Conservation (phyloP, 2,329 filamentous ascomycete genomes). For the Trichoderma koningii region DNA sequence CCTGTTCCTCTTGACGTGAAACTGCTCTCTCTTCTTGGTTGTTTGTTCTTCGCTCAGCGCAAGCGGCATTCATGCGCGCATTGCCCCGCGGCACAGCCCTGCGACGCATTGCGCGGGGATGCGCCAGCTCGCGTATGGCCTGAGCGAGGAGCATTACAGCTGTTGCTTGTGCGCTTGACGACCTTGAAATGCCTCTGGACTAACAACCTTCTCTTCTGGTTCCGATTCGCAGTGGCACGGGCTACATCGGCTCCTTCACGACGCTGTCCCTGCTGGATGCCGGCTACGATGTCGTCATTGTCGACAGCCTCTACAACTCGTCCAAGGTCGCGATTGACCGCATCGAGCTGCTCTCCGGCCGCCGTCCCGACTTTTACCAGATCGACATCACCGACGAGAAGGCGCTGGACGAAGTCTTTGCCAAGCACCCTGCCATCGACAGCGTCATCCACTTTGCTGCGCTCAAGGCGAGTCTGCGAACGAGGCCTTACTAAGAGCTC, state of each 20-base stretch:
- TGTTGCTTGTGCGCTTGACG: background rate
- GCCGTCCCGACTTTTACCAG: constrained; percentile 81
- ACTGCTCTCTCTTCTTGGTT: background rate
- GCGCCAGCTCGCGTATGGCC: constrained; percentile 1
- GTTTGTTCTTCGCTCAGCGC: background rate
- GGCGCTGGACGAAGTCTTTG: constrained; percentile 82
- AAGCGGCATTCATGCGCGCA: background rate
- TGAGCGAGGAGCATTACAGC: background rate
- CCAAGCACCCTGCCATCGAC: constrained; percentile 88
- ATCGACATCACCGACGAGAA: constrained; percentile 85
- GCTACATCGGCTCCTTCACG: constrained; percentile 99
- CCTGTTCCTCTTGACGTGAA: background rate
- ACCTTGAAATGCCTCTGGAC: constrained; percentile 2
- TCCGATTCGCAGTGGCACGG: constrained; percentile 71
- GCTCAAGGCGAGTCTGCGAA: constrained; percentile 68
- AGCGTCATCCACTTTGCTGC: constrained; percentile 99
- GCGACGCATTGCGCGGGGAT: background rate
- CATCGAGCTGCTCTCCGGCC: constrained; percentile 90
- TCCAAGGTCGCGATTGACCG: constrained; percentile 88
- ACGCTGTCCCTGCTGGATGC: constrained; percentile 87
- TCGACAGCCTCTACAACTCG: constrained; percentile 97
- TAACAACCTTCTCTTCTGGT: constrained; percentile 29
- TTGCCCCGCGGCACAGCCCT: background rate
- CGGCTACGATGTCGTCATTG: constrained; percentile 93
- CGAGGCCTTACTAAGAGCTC: background rate